A percentile compares a stretch with the other conserved stretches of the same genome.
Evolutionary conservation across 371 early-diverging fungal species (phyloP).

Genomic region (Lichtheimia ornata): DNA sequence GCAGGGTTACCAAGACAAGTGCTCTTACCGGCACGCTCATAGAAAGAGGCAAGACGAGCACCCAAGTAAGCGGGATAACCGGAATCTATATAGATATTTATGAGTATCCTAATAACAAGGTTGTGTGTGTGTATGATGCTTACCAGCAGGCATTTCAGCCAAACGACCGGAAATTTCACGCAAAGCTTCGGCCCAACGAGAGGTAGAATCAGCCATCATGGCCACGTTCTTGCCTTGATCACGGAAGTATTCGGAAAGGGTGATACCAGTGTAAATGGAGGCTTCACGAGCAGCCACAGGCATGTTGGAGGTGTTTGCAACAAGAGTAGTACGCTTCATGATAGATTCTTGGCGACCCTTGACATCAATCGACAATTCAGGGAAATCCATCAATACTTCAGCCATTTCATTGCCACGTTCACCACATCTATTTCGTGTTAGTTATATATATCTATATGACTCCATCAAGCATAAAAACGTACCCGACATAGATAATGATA

Average conservation of each 20-base stretch:
- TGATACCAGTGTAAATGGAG: constrained; percentile 99
- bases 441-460: not conserved
- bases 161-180: constrained; percentile 99
- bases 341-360: constrained; percentile 96
- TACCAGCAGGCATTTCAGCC: constrained; percentile 99
- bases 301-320: constrained; percentile 99
- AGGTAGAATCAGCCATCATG: constrained; percentile 99
- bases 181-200: constrained; percentile 99
- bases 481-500: constrained; percentile 99
- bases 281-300: constrained; percentile 99
- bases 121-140: not conserved
- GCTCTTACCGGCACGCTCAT: constrained; percentile 99
- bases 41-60: constrained; percentile 99
- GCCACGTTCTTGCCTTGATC: constrained; percentile 99
- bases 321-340: constrained; percentile 99
- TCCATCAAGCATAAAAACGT: constrained; percentile 23
- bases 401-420: constrained; percentile 99
- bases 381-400: constrained; percentile 99
- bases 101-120: too few relatives aligned
- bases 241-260: constrained; percentile 99
- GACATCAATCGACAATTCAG: constrained; percentile 90
- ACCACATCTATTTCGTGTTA: constrained; percentile 65
- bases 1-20: constrained; percentile 95
- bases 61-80: constrained; percentile 99
- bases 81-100: constrained; percentile 60